Base-by-base conservation (phyloP, 352 stramenopile genomes). In the Phytophthora pini region DNA sequence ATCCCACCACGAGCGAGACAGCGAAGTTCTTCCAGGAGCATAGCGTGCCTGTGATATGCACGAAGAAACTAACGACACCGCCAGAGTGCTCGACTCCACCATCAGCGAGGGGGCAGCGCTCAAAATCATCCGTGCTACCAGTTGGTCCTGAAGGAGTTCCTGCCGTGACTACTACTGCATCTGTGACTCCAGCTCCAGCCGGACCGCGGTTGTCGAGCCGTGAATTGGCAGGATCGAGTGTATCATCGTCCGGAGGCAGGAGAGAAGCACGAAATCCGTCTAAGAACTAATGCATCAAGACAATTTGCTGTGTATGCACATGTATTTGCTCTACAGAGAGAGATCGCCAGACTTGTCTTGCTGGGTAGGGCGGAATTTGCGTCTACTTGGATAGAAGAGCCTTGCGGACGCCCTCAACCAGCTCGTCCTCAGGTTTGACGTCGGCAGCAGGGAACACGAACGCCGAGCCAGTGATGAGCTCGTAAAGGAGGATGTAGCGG, bases 401-500 rank as follows among this genome's bases (percentile, higher is more conserved):
- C 44, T 58, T 60, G 13, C 77, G 68, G 45, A 90, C 62, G n/a
- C 75, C 72, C 54, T 87, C 68, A 4, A 87, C 64, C 6, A 92
- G 68, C 47, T 85, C 61, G 26, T 88, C 60, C 54, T 78, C 80
- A 47, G 55, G 74, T 48, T 75, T 72, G 46, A 29, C 56, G 1
- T 56, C 58, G 0, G 39, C 53, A 12, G 69, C 51, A 2, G 82
- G 84, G 68, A 99, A 98, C 40, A 88, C 79, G 74, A 99, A 99
- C 12, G 81, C 63, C 31, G 98, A 81, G 61, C 97, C 97, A 46
- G 98, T 99, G 71, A 99, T 99, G 51, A 98, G 97, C 76, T 99
- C 97, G 81, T 98, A 99, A 17, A 99, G 88, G 70, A 98, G 78
- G 56, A 99, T 98, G 83, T 99, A 99, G 57, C 97, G 88, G 44